A percentile compares a stretch with the other conserved stretches of the same genome.
Evolutionary conservation across 2,329 filamentous ascomycete genomes (phyloP).

Genomic region (Neonectria coccinea): DNA sequence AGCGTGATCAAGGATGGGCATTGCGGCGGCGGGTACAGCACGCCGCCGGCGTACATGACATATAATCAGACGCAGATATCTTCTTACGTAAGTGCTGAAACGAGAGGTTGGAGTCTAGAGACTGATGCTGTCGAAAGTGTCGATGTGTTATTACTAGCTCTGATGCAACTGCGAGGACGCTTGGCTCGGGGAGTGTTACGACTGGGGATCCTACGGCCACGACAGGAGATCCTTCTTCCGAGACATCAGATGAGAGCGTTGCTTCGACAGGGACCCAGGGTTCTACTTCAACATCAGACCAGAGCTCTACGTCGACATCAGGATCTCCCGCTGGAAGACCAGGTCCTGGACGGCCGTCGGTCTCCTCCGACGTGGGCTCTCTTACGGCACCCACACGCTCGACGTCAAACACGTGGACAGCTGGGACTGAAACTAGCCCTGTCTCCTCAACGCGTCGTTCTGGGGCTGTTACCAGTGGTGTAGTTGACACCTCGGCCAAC

Average conservation of each 20-base stretch:
- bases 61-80: constrained; percentile 47
- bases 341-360: background rate
- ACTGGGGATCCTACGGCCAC: background rate
- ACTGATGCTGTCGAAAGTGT: constrained; percentile 7
- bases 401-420: background rate
- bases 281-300: background rate
- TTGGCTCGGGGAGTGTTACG: background rate
- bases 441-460: background rate
- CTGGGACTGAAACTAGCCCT: background rate
- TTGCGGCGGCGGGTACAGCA: constrained; percentile 41
- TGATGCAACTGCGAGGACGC: background rate
- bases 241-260: background rate
- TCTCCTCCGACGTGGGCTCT: background rate
- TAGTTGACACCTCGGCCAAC: background rate
- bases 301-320: background rate
- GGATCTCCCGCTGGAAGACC: background rate
- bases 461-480: background rate
- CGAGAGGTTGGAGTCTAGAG: background rate
- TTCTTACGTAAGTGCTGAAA: constrained; percentile 46
- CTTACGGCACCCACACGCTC: background rate
- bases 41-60: constrained; percentile 46
- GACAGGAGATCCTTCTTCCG: background rate
- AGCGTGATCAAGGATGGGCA: constrained; percentile 43
- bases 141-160: constrained; percentile 22
- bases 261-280: background rate